These are phyloP conservation scores for Passiflora organensis DNA, from an alignment of 345 rosid genomes.

Conservation along the genomic window DNA sequence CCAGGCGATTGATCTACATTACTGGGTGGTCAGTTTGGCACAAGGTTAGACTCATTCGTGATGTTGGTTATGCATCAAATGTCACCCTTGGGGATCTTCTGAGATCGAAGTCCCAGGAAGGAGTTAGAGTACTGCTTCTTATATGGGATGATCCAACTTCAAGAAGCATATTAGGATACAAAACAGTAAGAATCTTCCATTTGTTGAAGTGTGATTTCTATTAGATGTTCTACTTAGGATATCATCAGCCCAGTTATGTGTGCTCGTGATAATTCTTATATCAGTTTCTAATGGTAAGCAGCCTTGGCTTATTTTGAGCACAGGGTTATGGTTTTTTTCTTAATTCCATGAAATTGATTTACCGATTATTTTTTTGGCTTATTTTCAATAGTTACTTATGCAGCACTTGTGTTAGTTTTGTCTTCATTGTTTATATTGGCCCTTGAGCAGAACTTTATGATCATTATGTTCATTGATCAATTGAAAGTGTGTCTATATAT, in stretches of 20 bases:
- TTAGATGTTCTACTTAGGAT: no score
- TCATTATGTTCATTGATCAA: no score
- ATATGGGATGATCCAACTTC: slow-evolving; percentile 99
- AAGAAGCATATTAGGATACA: slow-evolving; percentile 74
- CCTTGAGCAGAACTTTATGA: neutral
- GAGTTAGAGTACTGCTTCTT: slow-evolving; percentile 92
- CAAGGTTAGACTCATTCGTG: slow-evolving; percentile 60
- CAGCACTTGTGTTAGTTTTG: neutral
- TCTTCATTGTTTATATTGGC: neutral
- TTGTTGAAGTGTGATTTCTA: neutral
- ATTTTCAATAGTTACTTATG: neutral
- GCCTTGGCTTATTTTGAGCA: no score
- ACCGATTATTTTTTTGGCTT: neutral
- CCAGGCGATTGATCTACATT: slow-evolving; percentile 74
- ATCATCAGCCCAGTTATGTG: no score
- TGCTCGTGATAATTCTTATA: no score
- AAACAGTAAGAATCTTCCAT: slow-evolving; percentile 50
- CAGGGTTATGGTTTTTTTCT: neutral
- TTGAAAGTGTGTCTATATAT: no score
- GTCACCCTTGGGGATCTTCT: slow-evolving; percentile 73
- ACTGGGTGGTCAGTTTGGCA: slow-evolving; percentile 99
- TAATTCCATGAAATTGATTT: neutral
- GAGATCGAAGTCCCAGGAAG: slow-evolving; percentile 83
- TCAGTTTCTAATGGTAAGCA: no score
- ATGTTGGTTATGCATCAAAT: slow-evolving; percentile 43